Evolutionary conservation across 257 asterid species (phyloP), one percentile per base, ranked within the genome.

Genomic region (Solanum microdontum): DNA sequence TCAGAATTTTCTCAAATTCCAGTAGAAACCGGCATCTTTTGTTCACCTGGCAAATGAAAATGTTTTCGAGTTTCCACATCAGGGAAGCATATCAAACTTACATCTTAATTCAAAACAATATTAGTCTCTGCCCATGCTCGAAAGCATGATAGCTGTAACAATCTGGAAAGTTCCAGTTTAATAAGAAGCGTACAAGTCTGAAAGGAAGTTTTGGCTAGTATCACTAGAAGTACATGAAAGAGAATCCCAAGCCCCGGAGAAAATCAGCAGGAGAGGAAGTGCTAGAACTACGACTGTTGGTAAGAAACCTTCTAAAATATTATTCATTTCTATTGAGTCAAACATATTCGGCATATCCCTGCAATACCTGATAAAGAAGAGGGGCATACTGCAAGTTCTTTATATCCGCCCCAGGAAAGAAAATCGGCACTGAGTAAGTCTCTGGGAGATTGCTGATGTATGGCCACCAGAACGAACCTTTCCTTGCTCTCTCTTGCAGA

Each of bases 21-120:
- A 95, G 96, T 91, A 96, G 98, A 91, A 97, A 97, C 34, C 96
- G 95, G 84, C 99, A 97, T 89, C 99, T 92, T 94, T 96, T 97
- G 89, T 96, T 97, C 77, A 97, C 98, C 99, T 97, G 87, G 87
- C 7, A 51, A 83, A 51, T 43, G 80, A 32, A 87, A 55, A 70
- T 24, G 62, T 82, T 87, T 4, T 39, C 55, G 17, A 62, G 70
- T 26, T 36, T 39, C 86, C 58, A 70, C 68, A 45, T 45, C 68
- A 80, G 68, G 40, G 9, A 3, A 28, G 3, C 40, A 80, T 15
- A 7, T 17, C 1, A 26, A 28, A 21, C 66, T 45, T 45, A 43
- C 37, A 28, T 43, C 17, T 69, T 37, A n/a, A n/a, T 76, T n/a
- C 84, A 76, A 12, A 76, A n/a, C 12, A 23, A 76, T 39, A 24